These are phyloP conservation scores for Phlebopus sp. DNA, from an alignment of 1,284 basidiomycete genomes.

Conservation along the genomic window DNA sequence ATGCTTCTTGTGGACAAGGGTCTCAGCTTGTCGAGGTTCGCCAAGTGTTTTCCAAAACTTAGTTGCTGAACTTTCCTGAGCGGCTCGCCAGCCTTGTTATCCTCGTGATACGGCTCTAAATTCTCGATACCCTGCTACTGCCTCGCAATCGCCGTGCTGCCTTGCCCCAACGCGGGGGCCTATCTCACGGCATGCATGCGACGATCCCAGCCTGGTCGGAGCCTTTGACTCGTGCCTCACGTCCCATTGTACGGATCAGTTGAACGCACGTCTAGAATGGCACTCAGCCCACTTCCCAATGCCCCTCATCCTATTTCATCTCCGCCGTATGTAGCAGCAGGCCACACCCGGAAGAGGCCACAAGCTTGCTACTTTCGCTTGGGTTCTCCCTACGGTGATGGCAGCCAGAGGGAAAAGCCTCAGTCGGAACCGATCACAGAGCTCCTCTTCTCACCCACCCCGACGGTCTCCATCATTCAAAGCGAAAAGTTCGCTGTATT, in stretches of 20 bases:
- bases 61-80: conserved; percentile 3
- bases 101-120: conserved; percentile 9
- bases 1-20: not conserved
- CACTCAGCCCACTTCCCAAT: conserved; percentile 3
- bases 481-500: not conserved
- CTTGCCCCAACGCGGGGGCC: not conserved
- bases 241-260: conserved; percentile 17
- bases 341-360: conserved; percentile 22
- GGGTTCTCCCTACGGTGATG: conserved; percentile 29
- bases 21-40: not conserved
- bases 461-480: too few species aligned
- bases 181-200: not conserved
- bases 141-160: conserved; percentile 1
- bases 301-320: conserved; percentile 22
- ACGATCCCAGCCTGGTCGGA: conserved; percentile 6
- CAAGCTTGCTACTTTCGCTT: conserved; percentile 19
- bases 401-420: conserved; percentile 6
- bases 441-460: conserved; percentile 8
- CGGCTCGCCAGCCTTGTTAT: not conserved
- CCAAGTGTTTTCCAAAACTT: conserved; percentile 8
- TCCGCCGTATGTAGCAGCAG: conserved; percentile 20
- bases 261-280: conserved; percentile 16
- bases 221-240: conserved; percentile 19
- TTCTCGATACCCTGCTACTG: not conserved
- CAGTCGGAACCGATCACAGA: conserved; percentile 25